phyloP scores from a whole-genome alignment of 177 flowering plant genomes.

The Vitis hybrid region DNA sequence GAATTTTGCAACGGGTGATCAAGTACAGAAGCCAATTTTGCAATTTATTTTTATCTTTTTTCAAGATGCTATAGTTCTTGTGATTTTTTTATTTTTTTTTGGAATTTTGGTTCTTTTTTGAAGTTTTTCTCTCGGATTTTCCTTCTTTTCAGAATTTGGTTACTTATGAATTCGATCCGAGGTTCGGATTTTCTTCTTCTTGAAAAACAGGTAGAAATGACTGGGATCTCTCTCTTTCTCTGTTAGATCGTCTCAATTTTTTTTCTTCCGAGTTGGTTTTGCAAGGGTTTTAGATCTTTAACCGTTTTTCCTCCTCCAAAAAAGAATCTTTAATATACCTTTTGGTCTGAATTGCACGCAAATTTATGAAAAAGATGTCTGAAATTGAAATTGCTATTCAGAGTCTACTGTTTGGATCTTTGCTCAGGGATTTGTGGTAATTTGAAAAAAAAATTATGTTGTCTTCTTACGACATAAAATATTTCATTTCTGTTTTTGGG shows the following conservation, averaged over 20 bases:
- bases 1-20: slow-evolving; percentile 1
- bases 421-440: slow-evolving; percentile 29
- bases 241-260: background rate
- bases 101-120: background rate
- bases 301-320: background rate
- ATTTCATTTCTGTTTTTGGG: background rate
- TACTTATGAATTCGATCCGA: slow-evolving; percentile 16
- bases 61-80: background rate
- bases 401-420: slow-evolving; percentile 10
- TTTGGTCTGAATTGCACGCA: background rate
- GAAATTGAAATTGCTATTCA: background rate
- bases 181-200: slow-evolving; percentile 1
- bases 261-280: slow-evolving; percentile 7
- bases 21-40: slow-evolving; percentile 1
- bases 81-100: background rate
- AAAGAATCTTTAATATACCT: too few species aligned
- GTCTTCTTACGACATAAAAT: background rate
- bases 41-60: background rate
- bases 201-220: background rate
- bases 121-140: background rate
- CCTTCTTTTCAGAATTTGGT: background rate
- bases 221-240: too few species aligned
- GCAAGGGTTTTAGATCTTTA: slow-evolving; percentile 22
- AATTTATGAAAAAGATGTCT: background rate
- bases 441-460: slow-evolving; percentile 8